phyloP scores from a whole-genome alignment of 495 filamentous ascomycete species.

The Hypoxylon rickii region DNA sequence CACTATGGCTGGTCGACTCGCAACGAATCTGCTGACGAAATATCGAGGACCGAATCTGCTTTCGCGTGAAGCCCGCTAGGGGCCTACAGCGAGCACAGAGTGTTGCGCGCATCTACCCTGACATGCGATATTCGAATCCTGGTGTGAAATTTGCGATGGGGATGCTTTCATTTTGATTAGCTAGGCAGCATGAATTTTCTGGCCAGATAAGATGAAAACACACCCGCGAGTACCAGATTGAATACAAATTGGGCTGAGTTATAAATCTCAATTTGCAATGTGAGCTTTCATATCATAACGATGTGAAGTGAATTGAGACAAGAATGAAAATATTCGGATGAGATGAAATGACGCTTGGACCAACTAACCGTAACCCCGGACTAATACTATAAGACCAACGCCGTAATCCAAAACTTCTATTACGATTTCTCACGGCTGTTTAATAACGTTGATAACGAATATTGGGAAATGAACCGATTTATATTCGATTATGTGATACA shows the following conservation, averaged over 20 bases:
- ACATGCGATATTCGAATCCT: neutral
- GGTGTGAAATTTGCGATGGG: too few relatives aligned
- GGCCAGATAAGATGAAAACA: neutral
- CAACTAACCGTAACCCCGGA: conserved; percentile 8
- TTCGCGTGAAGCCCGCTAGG: conserved; percentile 20
- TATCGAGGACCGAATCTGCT: conserved; percentile 4
- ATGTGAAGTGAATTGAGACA: neutral
- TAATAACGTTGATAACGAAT: too few relatives aligned
- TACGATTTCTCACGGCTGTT: too few relatives aligned
- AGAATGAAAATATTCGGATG: conserved; percentile 23
- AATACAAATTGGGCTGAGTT: neutral
- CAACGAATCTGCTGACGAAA: conserved; percentile 17
- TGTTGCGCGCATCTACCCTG: conserved; percentile 33
- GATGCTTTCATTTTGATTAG: neutral
- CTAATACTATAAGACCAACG: too few relatives aligned
- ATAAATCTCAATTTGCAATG: too few relatives aligned
- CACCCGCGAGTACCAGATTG: neutral
- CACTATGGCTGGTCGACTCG: conserved; percentile 8
- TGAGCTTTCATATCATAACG: neutral
- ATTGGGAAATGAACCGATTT: neutral
- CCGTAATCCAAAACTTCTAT: too few relatives aligned
- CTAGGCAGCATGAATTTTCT: neutral
- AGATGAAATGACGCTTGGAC: conserved; percentile 5
- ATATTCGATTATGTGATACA: conserved; percentile 8
- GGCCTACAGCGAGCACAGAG: conserved; percentile 32